A percentile compares a stretch with the other conserved stretches of the same genome.
Conservation (phyloP, 2,329 filamentous ascomycete species). For the Epicoccum sorghinum region DNA sequence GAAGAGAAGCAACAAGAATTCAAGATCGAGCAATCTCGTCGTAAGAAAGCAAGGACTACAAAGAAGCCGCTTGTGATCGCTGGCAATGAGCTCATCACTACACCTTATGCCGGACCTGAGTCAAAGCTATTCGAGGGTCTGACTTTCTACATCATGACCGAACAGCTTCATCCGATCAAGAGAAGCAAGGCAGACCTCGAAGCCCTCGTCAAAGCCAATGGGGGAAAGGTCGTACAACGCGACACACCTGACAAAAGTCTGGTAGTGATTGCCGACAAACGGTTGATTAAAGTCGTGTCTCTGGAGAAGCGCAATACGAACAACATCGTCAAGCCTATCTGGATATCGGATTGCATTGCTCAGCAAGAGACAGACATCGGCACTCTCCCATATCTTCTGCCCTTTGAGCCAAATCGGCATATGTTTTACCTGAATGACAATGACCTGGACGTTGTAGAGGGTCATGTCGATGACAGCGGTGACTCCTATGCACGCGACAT, state of each 20-base stretch:
- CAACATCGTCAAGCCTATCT: slow-evolving; percentile 78
- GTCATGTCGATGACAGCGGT: slow-evolving; percentile 75
- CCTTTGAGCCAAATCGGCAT: slow-evolving; percentile 70
- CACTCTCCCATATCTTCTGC: slow-evolving; percentile 64
- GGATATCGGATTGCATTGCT: slow-evolving; percentile 82
- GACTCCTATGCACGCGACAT: slow-evolving; percentile 83
- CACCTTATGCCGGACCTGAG: slow-evolving; percentile 62
- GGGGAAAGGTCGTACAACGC: slow-evolving; percentile 78
- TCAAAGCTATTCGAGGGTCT: slow-evolving; percentile 75
- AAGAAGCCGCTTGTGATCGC: slow-evolving; percentile 76
- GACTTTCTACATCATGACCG: slow-evolving; percentile 83
- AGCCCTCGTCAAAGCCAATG: slow-evolving; percentile 79
- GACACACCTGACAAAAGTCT: slow-evolving; percentile 67
- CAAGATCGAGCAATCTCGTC: slow-evolving; percentile 70
- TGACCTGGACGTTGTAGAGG: slow-evolving; percentile 60
- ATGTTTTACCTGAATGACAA: slow-evolving; percentile 72
- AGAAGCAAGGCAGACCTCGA: slow-evolving; percentile 82
- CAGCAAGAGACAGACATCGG: slow-evolving; percentile 62
- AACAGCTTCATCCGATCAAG: slow-evolving; percentile 71
- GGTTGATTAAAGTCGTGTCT: slow-evolving; percentile 79
- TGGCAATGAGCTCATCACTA: slow-evolving; percentile 62
- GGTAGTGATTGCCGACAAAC: slow-evolving; percentile 80
- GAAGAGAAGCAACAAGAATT: slow-evolving; percentile 73
- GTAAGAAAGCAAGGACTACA: slow-evolving; percentile 65
- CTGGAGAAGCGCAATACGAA: slow-evolving; percentile 73